Evolutionary conservation across 768 basidiomycete genomes (phyloP).

Genomic region (Hortiboletus flavorubellus): DNA sequence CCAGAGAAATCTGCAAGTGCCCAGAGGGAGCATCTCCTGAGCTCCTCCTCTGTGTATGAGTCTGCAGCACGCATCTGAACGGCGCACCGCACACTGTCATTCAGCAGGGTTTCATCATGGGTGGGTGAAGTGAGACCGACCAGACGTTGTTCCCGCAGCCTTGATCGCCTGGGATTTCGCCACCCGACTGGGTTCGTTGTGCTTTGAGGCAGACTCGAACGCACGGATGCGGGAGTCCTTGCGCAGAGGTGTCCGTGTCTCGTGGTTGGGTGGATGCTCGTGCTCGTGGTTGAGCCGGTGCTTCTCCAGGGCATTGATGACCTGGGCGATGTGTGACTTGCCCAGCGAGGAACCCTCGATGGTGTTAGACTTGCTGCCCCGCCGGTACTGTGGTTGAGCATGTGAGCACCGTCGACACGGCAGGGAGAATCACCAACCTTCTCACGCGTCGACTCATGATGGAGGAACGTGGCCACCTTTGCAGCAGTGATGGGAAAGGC

Average conservation of each 20-base stretch:
- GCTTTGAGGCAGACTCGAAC: neutral
- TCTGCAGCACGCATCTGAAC: too few relatives aligned
- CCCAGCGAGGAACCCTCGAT: constrained; percentile 27
- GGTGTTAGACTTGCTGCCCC: constrained; percentile 8
- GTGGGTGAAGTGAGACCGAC: neutral
- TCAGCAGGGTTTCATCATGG: too few relatives aligned
- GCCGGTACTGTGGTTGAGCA: neutral
- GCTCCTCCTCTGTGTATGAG: neutral
- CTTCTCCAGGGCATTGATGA: constrained; percentile 29
- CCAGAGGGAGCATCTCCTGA: neutral
- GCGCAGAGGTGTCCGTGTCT: neutral
- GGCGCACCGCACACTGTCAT: too few relatives aligned
- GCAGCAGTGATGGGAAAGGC: constrained; percentile 29
- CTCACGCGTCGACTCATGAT: constrained; percentile 27
- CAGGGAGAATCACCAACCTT: constrained; percentile 21
- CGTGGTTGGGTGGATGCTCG: neutral
- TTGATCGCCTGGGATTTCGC: neutral
- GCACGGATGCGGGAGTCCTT: neutral
- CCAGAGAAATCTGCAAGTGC: neutral
- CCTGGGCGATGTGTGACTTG: constrained; percentile 22
- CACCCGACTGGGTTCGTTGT: neutral
- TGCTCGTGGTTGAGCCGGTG: constrained; percentile 10
- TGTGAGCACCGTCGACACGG: neutral
- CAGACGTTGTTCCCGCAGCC: neutral
- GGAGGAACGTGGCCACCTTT: constrained; percentile 30